Base-by-base conservation (phyloP, 106 monocot species). In the Chionographis japonica region DNA sequence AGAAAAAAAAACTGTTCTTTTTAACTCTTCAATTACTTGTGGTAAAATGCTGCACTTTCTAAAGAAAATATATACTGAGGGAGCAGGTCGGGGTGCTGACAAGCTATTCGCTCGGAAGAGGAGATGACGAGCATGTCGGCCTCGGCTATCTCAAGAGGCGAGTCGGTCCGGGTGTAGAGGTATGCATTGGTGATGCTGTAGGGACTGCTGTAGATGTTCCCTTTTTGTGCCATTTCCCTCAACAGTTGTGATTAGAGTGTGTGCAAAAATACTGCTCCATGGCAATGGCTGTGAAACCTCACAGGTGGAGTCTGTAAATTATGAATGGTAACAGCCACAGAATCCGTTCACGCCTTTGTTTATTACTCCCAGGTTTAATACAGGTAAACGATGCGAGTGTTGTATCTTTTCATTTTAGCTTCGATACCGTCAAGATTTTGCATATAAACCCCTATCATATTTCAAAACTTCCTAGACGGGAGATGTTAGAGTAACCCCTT, bases 11-110 rank as follows among this genome's bases (percentile, higher is more conserved):
- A 1, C 20, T 20, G 2, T 20, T 49, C n/a, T 58, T 46, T 63
- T 63, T 53, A 54, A 37, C 17, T 63, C 37, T 13, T 53, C 38
- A 46, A 8, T 37, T 2, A 41, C 38, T 6, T n/a, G 27, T 27
- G 27, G n/a, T 15, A 7, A 4, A n/a, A 16, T 6, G 41, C 41
- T 62, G 8, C 42, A 27, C 11, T 40, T 17, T 50, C 2, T 20
- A 53, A 52, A 4, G 35, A 50, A 3, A 9, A 20, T 14, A 2
- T 12, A 50, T 13, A n/a, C 3, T 49, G 50, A 4, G 20, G 13
- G 17, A 62, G 14, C 78, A 78, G 78, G 72, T 78, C 11, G 78
- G 78, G 13, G 58, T 72, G 58, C 65, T 78, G 11, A 76, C 76
- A 43, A 76, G 76, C 55, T 76, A 76, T 46, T 60, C 63, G 2